phyloP scores from a whole-genome alignment of 495 filamentous ascomycete genomes.

The Cladorrhinum samala region DNA sequence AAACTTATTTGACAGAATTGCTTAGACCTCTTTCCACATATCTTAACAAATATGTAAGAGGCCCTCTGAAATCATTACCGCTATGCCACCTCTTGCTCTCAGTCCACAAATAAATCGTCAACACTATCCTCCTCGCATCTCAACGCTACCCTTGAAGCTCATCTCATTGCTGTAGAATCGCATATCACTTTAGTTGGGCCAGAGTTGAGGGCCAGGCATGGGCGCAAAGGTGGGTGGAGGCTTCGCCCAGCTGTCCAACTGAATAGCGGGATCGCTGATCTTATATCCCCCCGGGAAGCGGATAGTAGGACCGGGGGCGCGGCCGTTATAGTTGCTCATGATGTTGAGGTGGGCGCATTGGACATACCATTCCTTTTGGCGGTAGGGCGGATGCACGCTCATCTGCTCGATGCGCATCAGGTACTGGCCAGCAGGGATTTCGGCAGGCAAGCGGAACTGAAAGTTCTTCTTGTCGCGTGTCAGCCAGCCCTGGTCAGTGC shows the following conservation, averaged over 20 bases:
- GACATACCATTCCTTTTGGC: constrained; percentile 47
- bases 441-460: constrained; percentile 14
- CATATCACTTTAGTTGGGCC: no score
- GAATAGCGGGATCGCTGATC: constrained; percentile 10
- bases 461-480: constrained; percentile 13
- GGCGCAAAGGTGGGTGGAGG: constrained; percentile 12
- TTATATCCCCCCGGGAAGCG: constrained; percentile 11
- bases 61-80: no score
- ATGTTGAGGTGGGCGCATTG: constrained; percentile 45
- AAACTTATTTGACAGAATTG: no score
- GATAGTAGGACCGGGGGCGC: constrained; percentile 10
- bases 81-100: no score
- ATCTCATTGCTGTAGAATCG: no score
- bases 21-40: no score
- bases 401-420: constrained; percentile 52
- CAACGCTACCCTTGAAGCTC: no score
- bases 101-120: no score
- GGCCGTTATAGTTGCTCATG: constrained; percentile 19
- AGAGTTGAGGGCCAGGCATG: constrained; percentile 12
- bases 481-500: constrained; percentile 18
- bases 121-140: no score
- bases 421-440: constrained; percentile 38
- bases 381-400: constrained; percentile 37
- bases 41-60: no score
- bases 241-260: constrained; percentile 15